Conservation (phyloP, 148 eudicot species). For the Pharnaceum exiguum region DNA sequence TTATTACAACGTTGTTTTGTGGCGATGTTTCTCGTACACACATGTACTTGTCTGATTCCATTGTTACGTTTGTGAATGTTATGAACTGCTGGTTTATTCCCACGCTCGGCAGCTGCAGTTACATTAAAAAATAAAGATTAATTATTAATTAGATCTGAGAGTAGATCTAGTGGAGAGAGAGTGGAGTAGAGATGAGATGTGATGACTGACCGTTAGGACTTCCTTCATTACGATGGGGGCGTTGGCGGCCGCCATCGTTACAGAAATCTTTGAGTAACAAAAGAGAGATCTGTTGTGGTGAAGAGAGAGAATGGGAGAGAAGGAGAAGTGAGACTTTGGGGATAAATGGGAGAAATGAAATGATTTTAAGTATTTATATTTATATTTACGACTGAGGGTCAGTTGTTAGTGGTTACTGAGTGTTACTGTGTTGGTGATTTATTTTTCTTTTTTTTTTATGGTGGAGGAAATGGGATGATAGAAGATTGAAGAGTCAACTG, state of each 20-base stretch:
- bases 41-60: slow-evolving; percentile 96
- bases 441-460: too few relatives aligned
- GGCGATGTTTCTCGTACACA: slow-evolving; percentile 93
- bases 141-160: slow-evolving; percentile 16
- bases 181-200: not conserved
- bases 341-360: too few relatives aligned
- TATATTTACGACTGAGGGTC: too few relatives aligned
- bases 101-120: slow-evolving; percentile 65
- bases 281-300: too few relatives aligned
- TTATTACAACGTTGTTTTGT: slow-evolving; percentile 79
- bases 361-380: too few relatives aligned
- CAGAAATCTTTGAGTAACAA: slow-evolving; percentile 1
- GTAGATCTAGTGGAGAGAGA: slow-evolving; percentile 31
- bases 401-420: too few relatives aligned
- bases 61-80: slow-evolving; percentile 88
- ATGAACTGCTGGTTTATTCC: slow-evolving; percentile 87
- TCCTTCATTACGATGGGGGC: slow-evolving; percentile 96
- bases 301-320: too few relatives aligned
- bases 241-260: slow-evolving; percentile 91
- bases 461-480: too few relatives aligned
- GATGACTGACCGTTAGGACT: slow-evolving; percentile 65
- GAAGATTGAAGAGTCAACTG: too few relatives aligned
- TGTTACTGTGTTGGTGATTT: too few relatives aligned
- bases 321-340: too few relatives aligned
- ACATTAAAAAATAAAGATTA: not conserved